Conservation (phyloP, 129 eudicot genomes). For the Lactuca sativa region DNA sequence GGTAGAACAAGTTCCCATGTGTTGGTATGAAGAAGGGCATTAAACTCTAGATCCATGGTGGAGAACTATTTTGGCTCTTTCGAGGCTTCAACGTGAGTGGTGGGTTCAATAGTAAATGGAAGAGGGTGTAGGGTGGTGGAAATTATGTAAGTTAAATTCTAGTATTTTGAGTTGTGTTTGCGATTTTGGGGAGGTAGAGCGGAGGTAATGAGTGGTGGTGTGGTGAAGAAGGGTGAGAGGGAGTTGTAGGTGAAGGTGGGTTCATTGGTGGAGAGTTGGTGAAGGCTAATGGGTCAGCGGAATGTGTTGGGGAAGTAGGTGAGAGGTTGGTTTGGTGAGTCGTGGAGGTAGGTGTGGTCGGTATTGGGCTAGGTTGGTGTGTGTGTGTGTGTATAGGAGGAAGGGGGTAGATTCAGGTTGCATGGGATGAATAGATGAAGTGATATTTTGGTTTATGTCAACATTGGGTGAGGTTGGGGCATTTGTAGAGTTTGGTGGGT, state of each 20-base stretch:
- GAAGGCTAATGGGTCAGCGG: not conserved
- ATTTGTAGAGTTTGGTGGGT: too few relatives aligned
- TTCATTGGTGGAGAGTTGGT: too few relatives aligned
- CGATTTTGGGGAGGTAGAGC: not conserved
- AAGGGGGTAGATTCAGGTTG: not conserved
- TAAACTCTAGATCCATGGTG: not conserved
- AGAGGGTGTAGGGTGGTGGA: not conserved
- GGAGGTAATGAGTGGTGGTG: not conserved
- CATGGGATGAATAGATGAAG: too few relatives aligned
- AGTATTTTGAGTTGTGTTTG: too few relatives aligned
- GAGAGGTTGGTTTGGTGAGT: not conserved
- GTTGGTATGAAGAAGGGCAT: not conserved
- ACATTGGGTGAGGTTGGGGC: too few relatives aligned
- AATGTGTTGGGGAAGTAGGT: not conserved
- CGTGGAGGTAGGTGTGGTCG: not conserved
- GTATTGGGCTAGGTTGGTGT: not conserved
- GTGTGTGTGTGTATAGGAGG: not conserved
- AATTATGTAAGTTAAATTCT: not conserved
- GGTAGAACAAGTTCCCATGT: not conserved
- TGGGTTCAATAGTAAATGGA: not conserved
- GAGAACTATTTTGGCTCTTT: not conserved
- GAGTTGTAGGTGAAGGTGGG: too few relatives aligned
- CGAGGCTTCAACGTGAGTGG: not conserved
- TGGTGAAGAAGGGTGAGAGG: not conserved
- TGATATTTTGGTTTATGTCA: too few relatives aligned